Conservation (phyloP, 2,329 filamentous ascomycete species). For the Pseudocercospora fijiensis region DNA sequence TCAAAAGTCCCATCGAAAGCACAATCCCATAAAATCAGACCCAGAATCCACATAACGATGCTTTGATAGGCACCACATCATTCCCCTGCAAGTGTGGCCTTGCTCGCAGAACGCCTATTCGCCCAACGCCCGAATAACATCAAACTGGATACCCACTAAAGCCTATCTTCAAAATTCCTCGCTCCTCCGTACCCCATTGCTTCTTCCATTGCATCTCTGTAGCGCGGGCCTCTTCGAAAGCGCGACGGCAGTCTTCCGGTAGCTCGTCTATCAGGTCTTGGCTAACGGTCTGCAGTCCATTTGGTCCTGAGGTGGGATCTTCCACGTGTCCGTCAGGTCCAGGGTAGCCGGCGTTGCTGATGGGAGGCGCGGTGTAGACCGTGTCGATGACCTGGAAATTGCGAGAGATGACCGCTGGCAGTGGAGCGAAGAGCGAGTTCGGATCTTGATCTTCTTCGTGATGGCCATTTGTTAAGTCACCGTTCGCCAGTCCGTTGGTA, state of each 20-base stretch:
- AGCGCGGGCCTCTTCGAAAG: conserved; percentile 66
- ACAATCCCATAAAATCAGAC: conserved; percentile 6
- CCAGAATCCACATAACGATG: conserved; percentile 9
- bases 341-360: conserved; percentile 59
- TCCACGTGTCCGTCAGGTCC: conserved; percentile 55
- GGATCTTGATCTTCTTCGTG: conserved; percentile 21
- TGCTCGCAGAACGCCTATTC: conserved; percentile 33
- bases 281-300: conserved; percentile 63
- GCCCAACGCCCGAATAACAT: conserved; percentile 39
- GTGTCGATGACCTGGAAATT: conserved; percentile 65
- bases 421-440: conserved; percentile 49
- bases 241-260: conserved; percentile 67
- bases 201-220: conserved; percentile 71
- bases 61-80: background rate
- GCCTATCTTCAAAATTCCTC: conserved; percentile 49
- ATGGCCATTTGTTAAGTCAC: conserved; percentile 13
- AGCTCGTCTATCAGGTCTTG: conserved; percentile 66
- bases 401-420: conserved; percentile 59
- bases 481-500: conserved; percentile 28
- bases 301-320: conserved; percentile 47
- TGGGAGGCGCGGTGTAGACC: conserved; percentile 57
- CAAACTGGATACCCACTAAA: conserved; percentile 52
- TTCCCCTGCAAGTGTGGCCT: background rate
- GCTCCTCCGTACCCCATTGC: conserved; percentile 69
- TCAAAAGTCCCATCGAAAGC: background rate